Percentiles rank a stretch among this genome's conserved stretches.
Conservation (phyloP, 441 rosid species). For the Geranium incanum region DNA sequence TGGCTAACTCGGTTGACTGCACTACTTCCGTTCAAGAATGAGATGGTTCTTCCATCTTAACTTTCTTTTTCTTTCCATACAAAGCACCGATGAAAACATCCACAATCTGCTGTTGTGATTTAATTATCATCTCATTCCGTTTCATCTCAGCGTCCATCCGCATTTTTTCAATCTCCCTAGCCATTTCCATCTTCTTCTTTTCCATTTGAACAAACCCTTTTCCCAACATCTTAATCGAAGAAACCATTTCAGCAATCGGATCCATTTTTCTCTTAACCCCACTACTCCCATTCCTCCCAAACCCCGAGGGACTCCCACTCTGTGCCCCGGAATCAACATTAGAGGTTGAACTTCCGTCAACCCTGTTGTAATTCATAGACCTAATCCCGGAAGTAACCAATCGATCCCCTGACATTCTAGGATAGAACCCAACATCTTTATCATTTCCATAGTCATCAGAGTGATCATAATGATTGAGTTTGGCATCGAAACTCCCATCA, state of each 20-base stretch:
- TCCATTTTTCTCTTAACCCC: slow-evolving; percentile 33
- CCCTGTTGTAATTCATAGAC: slow-evolving; percentile 18
- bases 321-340: slow-evolving; percentile 13
- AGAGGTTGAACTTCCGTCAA: slow-evolving; percentile 23
- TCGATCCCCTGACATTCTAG: slow-evolving; percentile 17
- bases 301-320: slow-evolving; percentile 30
- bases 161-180: slow-evolving; percentile 59
- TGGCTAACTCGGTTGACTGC: not conserved
- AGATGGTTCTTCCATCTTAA: slow-evolving; percentile 21
- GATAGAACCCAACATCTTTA: slow-evolving; percentile 27
- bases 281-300: slow-evolving; percentile 22
- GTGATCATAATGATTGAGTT: slow-evolving; percentile 28
- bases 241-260: slow-evolving; percentile 46
- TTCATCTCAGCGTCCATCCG: slow-evolving; percentile 66
- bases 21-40: not conserved
- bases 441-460: slow-evolving; percentile 26
- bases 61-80: slow-evolving; percentile 34
- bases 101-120: slow-evolving; percentile 55
- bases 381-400: slow-evolving; percentile 17
- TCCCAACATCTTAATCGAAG: slow-evolving; percentile 46
- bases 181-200: slow-evolving; percentile 75
- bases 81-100: slow-evolving; percentile 39
- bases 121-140: slow-evolving; percentile 63
- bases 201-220: slow-evolving; percentile 57
- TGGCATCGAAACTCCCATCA: slow-evolving; percentile 25